Conservation (phyloP, 2,329 filamentous ascomycete species). For the Penicillium aurantiogriseum region DNA sequence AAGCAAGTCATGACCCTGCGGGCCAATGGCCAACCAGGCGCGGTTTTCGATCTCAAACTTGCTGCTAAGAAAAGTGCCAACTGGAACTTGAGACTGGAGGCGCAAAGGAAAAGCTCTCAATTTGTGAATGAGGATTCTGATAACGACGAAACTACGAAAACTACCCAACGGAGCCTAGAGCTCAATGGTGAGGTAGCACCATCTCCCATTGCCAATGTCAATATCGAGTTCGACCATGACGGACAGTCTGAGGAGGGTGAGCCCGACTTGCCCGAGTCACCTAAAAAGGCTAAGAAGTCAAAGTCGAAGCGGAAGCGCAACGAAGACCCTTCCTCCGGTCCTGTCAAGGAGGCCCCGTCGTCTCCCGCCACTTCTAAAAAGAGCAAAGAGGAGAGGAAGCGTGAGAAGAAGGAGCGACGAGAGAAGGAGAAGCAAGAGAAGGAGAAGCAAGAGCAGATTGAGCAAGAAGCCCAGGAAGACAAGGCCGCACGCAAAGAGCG, state of each 20-base stretch:
- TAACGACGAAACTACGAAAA: slow-evolving; percentile 8
- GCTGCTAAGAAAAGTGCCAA: slow-evolving; percentile 4
- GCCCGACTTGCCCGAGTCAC: background rate
- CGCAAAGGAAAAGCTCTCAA: slow-evolving; percentile 15
- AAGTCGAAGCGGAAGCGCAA: background rate
- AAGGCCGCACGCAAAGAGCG: slow-evolving; percentile 1
- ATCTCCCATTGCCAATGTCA: background rate
- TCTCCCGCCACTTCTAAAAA: background rate
- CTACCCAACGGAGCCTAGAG: background rate
- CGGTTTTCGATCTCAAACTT: slow-evolving; percentile 24
- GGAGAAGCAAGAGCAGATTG: background rate
- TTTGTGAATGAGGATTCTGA: slow-evolving; percentile 19
- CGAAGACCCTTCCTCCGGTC: background rate
- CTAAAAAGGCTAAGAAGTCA: background rate
- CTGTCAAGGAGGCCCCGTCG: background rate
- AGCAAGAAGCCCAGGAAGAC: background rate
- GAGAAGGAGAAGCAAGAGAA: slow-evolving; percentile 11
- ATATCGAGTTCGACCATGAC: background rate
- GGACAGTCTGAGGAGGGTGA: background rate
- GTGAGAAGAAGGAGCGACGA: slow-evolving; percentile 10
- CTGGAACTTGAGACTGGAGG: slow-evolving; percentile 10
- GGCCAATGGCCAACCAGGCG: slow-evolving; percentile 22
- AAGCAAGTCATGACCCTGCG: slow-evolving; percentile 22
- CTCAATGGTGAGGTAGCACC: background rate
- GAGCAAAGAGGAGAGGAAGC: slow-evolving; percentile 2